phyloP scores from a whole-genome alignment of 768 basidiomycete genomes.

The Termitomyces sp. region DNA sequence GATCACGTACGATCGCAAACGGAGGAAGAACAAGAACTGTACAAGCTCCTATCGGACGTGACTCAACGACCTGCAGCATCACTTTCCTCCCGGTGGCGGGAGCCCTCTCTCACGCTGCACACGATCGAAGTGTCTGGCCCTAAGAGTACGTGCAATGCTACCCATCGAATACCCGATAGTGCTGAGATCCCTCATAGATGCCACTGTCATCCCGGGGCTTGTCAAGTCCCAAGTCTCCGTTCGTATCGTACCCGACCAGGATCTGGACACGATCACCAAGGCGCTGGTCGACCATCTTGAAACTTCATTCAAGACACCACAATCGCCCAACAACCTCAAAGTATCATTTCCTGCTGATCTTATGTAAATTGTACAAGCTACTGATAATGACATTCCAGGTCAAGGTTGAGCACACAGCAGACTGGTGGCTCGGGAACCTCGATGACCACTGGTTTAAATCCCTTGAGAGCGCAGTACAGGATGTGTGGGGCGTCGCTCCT shows the following conservation, averaged over 20 bases:
- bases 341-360: conserved; percentile 31
- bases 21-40: conserved; percentile 62
- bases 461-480: conserved; percentile 74
- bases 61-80: conserved; percentile 65
- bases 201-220: conserved; percentile 84
- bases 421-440: conserved; percentile 95
- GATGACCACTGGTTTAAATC: conserved; percentile 84
- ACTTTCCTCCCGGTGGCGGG: conserved; percentile 79
- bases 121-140: conserved; percentile 81
- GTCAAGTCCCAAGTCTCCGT: conserved; percentile 86
- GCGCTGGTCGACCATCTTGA: conserved; percentile 58
- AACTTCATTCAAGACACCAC: conserved; percentile 51
- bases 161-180: not conserved
- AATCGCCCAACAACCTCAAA: conserved; percentile 69
- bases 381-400: conserved; percentile 41
- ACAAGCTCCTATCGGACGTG: conserved; percentile 64
- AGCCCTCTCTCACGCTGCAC: conserved; percentile 88
- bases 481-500: conserved; percentile 87
- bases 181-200: conserved; percentile 38
- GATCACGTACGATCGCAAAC: conserved; percentile 72
- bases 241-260: conserved; percentile 94
- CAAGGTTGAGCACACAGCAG: conserved; percentile 75
- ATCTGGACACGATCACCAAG: conserved; percentile 62
- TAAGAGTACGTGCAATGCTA: conserved; percentile 50
- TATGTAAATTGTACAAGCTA: not conserved